These are phyloP conservation scores for Leccinum angustisporum DNA, from an alignment of 1,284 basidiomycete genomes.

Conservation along the genomic window DNA sequence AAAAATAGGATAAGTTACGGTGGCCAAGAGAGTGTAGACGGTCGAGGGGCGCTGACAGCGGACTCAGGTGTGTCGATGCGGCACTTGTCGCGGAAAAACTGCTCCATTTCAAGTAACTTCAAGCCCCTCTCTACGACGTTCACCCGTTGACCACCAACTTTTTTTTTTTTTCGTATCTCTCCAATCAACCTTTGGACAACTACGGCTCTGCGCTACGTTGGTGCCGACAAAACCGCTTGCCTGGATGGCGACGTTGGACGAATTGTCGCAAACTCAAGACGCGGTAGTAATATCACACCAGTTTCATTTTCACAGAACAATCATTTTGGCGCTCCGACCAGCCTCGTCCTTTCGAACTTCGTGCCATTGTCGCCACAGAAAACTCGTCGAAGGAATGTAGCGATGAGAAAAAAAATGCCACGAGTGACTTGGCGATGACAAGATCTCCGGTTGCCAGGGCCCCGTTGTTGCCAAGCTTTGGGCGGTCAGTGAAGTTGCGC, in stretches of 20 bases:
- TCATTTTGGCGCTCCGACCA: background rate
- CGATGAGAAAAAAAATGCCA: background rate
- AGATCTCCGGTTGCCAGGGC: no score
- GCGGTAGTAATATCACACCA: background rate
- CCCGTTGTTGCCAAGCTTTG: slow-evolving; percentile 1
- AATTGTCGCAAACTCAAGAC: background rate
- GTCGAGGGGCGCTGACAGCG: background rate
- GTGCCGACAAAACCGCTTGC: background rate
- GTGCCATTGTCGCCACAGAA: background rate
- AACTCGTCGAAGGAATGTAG: background rate
- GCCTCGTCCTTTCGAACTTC: background rate
- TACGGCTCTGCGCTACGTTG: background rate
- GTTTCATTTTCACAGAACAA: background rate
- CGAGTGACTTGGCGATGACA: background rate
- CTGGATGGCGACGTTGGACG: background rate
- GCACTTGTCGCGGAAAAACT: slow-evolving; percentile 4
- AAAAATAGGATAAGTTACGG: slow-evolving; percentile 11
- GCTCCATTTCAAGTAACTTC: slow-evolving; percentile 15
- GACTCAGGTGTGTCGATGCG: background rate
- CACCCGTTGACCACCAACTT: background rate
- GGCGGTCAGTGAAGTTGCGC: background rate
- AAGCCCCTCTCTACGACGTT: background rate
- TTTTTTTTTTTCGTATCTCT: background rate
- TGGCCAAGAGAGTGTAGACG: background rate
- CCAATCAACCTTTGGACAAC: background rate